Percentiles rank a stretch among this genome's conserved stretches.
These are phyloP conservation scores for Aspergillus asperescens DNA, from an alignment of 495 filamentous ascomycete genomes.

Conservation along the genomic window DNA sequence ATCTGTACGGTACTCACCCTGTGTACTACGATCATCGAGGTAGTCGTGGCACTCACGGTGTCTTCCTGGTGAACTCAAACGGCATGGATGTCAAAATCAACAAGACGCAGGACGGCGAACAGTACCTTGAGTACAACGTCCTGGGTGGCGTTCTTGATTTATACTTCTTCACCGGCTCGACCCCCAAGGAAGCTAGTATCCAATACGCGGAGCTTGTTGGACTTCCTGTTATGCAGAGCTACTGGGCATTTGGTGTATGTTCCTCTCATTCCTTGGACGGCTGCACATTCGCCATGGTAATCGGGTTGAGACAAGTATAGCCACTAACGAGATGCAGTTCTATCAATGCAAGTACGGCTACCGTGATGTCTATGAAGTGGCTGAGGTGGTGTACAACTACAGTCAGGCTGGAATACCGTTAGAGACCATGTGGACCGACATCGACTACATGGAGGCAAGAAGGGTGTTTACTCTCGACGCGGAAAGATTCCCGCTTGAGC, in stretches of 20 bases:
- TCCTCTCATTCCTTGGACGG: background rate
- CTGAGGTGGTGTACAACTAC: conserved; percentile 78
- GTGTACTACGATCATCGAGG: conserved; percentile 78
- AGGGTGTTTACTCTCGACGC: conserved; percentile 72
- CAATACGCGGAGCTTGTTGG: conserved; percentile 72
- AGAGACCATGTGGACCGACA: conserved; percentile 89
- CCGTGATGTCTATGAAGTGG: conserved; percentile 68
- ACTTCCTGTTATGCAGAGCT: conserved; percentile 71
- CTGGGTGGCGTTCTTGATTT: conserved; percentile 79
- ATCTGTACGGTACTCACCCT: conserved; percentile 79
- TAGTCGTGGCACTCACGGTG: conserved; percentile 65
- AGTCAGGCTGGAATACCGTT: conserved; percentile 68
- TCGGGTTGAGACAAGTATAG: background rate
- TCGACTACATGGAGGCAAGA: conserved; percentile 68
- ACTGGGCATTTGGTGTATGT: conserved; percentile 69
- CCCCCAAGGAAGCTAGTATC: conserved; percentile 61
- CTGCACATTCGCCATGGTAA: background rate
- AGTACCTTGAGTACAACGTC: conserved; percentile 81
- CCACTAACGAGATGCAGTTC: conserved; percentile 37
- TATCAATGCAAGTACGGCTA: conserved; percentile 84
- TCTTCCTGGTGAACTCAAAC: conserved; percentile 77
- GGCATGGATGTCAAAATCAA: conserved; percentile 87
- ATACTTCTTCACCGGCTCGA: conserved; percentile 74
- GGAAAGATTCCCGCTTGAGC: conserved; percentile 61
- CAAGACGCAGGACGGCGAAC: conserved; percentile 51